Evolutionary conservation across 495 filamentous ascomycete genomes (phyloP), one percentile per base, ranked within the genome.

Genomic region (Polyplosphaeria fusca): DNA sequence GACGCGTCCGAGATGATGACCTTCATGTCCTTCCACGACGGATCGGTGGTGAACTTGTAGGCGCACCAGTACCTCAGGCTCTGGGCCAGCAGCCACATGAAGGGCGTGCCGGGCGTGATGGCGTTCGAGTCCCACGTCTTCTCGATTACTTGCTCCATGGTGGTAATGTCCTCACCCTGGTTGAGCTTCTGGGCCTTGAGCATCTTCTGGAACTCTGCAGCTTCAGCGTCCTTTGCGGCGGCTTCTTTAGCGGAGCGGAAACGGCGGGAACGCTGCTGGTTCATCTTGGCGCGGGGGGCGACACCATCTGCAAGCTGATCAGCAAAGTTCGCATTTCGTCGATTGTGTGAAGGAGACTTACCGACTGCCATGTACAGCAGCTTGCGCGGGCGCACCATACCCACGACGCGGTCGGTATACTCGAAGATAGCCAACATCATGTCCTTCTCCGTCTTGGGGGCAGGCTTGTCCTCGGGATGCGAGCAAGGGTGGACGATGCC

Each of bases 401-500:
- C 95, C 58, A 99, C 88, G 25, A 99, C 92, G 43, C 93, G 85
- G 63, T 99, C 91, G 13, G 94, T 99, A 71, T 97, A 97, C 65
- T 87, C 87, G 76, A 97, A 97, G 56, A 97, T 83, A 66, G 91
- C 94, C 58, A 95, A 52, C 93, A 99, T 99, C 94, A 99, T 99
- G 72, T 96, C 93, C 71, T 93, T 88, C 76, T 99, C 93, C 38
- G 89, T 91, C 65, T 86, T 86, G 24, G 93, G 93, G 3, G 93
- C 81, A 2, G 93, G 89, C 56, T 80, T 85, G 61, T 96, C 92
- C 72, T 99, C 93, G 1, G 93, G 93, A 73, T 99, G 93, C 4
- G 91, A 95, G 75, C 93, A 99, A 1, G 94, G 94, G 80, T 99
- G 93, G 40, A 99, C 93, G 62, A 99, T 99, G 69, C 93, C 93